These are phyloP conservation scores for Zea luxurians DNA, from an alignment of 176 grass and related monocot genomes.

Conservation along the genomic window DNA sequence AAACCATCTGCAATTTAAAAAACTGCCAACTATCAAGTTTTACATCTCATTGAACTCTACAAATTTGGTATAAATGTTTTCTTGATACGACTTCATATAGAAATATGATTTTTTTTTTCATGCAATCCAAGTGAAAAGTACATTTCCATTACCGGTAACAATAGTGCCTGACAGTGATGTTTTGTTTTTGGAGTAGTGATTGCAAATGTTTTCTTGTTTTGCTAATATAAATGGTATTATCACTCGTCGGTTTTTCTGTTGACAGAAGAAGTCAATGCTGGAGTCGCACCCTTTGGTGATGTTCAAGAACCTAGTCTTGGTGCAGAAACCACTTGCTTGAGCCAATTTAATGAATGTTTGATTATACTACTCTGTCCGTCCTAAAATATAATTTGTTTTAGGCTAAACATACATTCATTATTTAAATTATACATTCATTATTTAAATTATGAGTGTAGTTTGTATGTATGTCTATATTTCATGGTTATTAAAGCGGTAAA, in stretches of 20 bases:
- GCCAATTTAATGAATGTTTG: neutral
- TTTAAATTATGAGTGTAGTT: too few relatives aligned
- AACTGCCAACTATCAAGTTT: neutral
- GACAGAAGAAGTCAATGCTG: constrained; percentile 44
- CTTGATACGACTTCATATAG: neutral
- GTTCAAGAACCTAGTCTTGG: constrained; percentile 48
- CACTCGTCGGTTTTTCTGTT: constrained; percentile 11
- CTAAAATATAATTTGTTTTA: too few relatives aligned
- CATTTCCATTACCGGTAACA: neutral
- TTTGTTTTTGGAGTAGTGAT: neutral
- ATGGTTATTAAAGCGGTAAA: too few relatives aligned
- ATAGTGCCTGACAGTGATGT: neutral
- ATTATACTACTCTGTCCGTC: neutral
- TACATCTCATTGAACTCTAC: neutral
- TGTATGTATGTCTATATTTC: too few relatives aligned
- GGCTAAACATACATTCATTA: too few relatives aligned
- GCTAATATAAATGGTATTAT: constrained; percentile 3
- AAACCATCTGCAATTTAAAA: neutral
- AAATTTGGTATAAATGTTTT: neutral
- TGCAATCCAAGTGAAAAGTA: neutral
- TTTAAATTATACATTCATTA: too few relatives aligned
- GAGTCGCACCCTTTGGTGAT: constrained; percentile 45
- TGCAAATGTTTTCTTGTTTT: neutral
- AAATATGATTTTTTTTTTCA: neutral
- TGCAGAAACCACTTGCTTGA: constrained; percentile 47